Percentiles rank a stretch among this genome's conserved stretches.
phyloP scores from a whole-genome alignment of 176 grass and related monocot species.

The Paspalum vaginatum region DNA sequence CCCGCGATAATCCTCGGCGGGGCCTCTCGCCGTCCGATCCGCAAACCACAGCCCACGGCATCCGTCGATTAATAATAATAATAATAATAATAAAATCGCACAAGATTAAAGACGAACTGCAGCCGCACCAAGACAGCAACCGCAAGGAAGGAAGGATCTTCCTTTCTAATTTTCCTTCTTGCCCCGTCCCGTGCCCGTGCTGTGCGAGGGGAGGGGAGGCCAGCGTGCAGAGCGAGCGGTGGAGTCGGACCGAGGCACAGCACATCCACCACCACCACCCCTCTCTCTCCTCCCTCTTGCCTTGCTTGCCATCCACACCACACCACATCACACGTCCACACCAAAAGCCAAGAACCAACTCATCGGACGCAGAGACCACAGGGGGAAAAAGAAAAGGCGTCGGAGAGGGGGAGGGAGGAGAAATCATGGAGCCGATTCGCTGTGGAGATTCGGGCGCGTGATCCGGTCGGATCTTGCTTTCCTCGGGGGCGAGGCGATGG shows the following conservation, averaged over 20 bases:
- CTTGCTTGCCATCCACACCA: slow-evolving; percentile 13
- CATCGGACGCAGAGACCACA: slow-evolving; percentile 38
- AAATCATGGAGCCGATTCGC: slow-evolving; percentile 78
- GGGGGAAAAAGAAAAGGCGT: slow-evolving; percentile 1
- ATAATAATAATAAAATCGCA: too few species aligned
- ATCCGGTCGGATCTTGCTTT: slow-evolving; percentile 89
- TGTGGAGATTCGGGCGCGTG: slow-evolving; percentile 66
- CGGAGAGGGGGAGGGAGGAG: background rate
- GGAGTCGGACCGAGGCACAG: background rate
- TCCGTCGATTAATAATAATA: too few species aligned
- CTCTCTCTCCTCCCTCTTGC: background rate
- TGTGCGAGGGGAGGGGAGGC: too few species aligned
- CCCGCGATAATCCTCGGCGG: too few species aligned
- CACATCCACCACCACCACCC: background rate
- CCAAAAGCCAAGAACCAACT: slow-evolving; percentile 36
- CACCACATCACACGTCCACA: slow-evolving; percentile 15
- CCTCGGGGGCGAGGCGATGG: slow-evolving; percentile 17
- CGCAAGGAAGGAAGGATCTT: too few species aligned
- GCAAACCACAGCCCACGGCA: too few species aligned
- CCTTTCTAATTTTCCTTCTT: too few species aligned
- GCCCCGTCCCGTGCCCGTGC: too few species aligned
- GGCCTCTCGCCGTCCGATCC: too few species aligned
- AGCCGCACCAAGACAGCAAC: too few species aligned
- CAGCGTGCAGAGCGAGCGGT: too few species aligned
- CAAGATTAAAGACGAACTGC: too few species aligned